A percentile compares a stretch with the other conserved stretches of the same genome.
Evolutionary conservation across 2,329 filamentous ascomycete species (phyloP).

Genomic region (Scedosporium apiospermum): DNA sequence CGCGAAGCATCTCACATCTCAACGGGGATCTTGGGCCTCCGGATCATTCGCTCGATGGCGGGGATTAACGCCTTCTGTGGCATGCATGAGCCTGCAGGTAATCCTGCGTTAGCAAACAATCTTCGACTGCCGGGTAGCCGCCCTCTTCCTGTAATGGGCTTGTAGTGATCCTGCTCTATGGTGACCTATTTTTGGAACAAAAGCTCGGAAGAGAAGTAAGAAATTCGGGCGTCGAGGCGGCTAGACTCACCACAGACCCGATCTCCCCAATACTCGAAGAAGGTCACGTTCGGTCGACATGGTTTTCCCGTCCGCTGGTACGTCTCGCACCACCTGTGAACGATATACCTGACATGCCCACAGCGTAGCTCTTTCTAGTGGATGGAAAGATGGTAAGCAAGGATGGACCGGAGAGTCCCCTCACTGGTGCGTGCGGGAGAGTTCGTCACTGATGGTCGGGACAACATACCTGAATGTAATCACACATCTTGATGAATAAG

Average conservation of each 20-base stretch:
- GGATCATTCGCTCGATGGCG: conserved; percentile 4
- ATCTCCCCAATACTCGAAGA: conserved; percentile 5
- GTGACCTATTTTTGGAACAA: background rate
- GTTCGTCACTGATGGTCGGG: background rate
- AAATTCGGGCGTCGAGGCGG: background rate
- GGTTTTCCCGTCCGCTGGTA: conserved; percentile 4
- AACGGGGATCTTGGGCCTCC: conserved; percentile 1
- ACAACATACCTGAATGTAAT: background rate
- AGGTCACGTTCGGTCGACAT: conserved; percentile 2
- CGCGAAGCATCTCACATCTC: background rate
- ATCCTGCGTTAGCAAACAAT: background rate
- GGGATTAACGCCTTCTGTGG: conserved; percentile 1
- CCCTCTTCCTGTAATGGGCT: too few relatives aligned
- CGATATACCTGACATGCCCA: conserved; percentile 5
- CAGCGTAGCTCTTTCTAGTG: conserved; percentile 5
- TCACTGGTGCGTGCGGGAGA: background rate
- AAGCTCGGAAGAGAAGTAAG: background rate
- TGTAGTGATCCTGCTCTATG: too few relatives aligned
- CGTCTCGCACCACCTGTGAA: conserved; percentile 4
- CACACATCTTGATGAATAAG: background rate
- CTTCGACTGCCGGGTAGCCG: too few relatives aligned
- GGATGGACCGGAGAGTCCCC: background rate
- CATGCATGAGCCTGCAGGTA: background rate
- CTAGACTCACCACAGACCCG: conserved; percentile 2
- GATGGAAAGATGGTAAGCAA: background rate